Conservation (phyloP, 805 yeast species). For the Wickerhamiella domercqiae region DNA sequence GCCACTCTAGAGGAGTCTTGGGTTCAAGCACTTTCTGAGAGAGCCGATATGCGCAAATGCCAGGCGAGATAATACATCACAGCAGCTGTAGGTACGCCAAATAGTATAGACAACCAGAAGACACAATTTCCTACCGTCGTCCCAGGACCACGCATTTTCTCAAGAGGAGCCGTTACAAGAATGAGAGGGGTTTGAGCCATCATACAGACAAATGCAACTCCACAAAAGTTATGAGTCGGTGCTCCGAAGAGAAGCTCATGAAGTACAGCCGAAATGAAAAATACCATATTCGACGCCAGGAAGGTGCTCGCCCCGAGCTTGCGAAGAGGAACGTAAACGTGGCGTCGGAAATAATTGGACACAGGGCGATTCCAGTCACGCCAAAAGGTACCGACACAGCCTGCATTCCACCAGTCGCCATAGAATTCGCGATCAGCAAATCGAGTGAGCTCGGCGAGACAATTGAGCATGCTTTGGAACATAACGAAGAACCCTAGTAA, state of each 20-base stretch:
- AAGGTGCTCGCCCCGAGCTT: conserved; percentile 22
- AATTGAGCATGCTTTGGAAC: conserved; percentile 30
- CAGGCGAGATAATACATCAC: conserved; percentile 32
- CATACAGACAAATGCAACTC: conserved; percentile 32
- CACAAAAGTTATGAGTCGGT: conserved; percentile 32
- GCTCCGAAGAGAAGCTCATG: conserved; percentile 34
- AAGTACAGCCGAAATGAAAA: conserved; percentile 30
- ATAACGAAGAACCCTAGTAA: conserved; percentile 28
- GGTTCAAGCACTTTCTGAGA: too few relatives aligned
- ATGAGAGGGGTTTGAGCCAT: conserved; percentile 31
- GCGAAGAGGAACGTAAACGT: conserved; percentile 28
- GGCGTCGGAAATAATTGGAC: conserved; percentile 29
- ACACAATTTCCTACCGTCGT: conserved; percentile 32
- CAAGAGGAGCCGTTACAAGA: conserved; percentile 28
- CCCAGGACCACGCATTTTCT: conserved; percentile 27
- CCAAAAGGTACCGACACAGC: conserved; percentile 35
- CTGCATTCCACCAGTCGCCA: conserved; percentile 37
- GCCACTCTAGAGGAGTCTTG: too few relatives aligned
- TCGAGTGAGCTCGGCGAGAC: conserved; percentile 30
- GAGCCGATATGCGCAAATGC: conserved; percentile 25
- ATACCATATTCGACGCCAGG: conserved; percentile 25
- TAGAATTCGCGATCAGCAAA: conserved; percentile 34
- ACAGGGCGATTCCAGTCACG: conserved; percentile 33
- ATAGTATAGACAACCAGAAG: conserved; percentile 32
- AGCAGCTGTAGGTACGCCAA: conserved; percentile 33